A percentile compares a stretch with the other conserved stretches of the same genome.
Evolutionary conservation across 495 filamentous ascomycete genomes (phyloP).

Genomic region (Talaromyces thailandensis): DNA sequence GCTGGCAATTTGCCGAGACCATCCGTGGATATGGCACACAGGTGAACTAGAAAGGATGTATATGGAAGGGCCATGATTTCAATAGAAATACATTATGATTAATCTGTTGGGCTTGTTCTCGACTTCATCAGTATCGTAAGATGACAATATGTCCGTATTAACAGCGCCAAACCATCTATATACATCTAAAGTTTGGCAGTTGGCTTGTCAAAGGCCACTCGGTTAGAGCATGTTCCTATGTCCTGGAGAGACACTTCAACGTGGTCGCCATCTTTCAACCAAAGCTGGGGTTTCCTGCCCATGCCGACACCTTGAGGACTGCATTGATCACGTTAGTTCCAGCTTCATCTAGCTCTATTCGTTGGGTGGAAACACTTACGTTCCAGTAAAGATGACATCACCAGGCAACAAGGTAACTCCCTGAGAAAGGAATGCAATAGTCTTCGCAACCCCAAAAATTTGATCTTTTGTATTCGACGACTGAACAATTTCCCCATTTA

Average conservation of each 20-base stretch:
- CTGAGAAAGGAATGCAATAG: conserved; percentile 64
- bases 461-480: conserved; percentile 68
- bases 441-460: conserved; percentile 71
- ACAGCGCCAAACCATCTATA: not conserved
- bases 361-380: conserved; percentile 46
- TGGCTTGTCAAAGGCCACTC: conserved; percentile 52
- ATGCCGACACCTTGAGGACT: conserved; percentile 73
- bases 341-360: not conserved
- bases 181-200: conserved; percentile 40
- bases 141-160: not conserved
- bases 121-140: not conserved
- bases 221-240: conserved; percentile 64
- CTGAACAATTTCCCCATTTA: conserved; percentile 69
- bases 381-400: conserved; percentile 80
- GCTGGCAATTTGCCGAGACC: conserved; percentile 91
- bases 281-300: conserved; percentile 62
- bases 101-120: not conserved
- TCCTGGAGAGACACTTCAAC: conserved; percentile 66
- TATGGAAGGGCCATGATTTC: not conserved
- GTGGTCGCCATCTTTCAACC: conserved; percentile 73
- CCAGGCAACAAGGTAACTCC: conserved; percentile 72
- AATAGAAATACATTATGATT: conserved; percentile 3
- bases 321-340: not conserved
- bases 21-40: conserved; percentile 74
- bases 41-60: conserved; percentile 33